These are phyloP conservation scores for Sporothrix brasiliensis DNA, from an alignment of 2,329 filamentous ascomycete species.

Conservation along the genomic window DNA sequence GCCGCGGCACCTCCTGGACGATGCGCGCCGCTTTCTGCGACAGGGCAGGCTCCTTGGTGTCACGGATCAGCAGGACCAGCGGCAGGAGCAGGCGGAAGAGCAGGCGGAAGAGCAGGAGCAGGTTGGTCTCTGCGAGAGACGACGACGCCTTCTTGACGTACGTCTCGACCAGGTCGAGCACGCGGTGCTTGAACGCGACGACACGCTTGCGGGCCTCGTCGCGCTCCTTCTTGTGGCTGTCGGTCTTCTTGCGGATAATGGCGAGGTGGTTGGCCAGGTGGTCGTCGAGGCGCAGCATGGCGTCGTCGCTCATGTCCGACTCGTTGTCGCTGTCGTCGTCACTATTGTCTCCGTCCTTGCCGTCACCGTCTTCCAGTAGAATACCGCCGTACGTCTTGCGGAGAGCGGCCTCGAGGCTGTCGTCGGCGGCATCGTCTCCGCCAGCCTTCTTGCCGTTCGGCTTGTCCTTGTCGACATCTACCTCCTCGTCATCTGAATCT, in stretches of 20 bases:
- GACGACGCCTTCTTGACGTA: slow-evolving; percentile 73
- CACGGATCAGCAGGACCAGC: slow-evolving; percentile 73
- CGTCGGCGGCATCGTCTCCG: not conserved
- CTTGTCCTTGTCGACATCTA: not conserved
- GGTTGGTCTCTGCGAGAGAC: slow-evolving; percentile 34
- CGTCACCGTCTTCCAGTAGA: slow-evolving; percentile 58
- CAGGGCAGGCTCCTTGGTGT: slow-evolving; percentile 75
- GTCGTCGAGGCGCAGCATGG: slow-evolving; percentile 87
- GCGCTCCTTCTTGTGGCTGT: slow-evolving; percentile 77
- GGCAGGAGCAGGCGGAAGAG: slow-evolving; percentile 75
- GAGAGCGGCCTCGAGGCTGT: slow-evolving; percentile 68
- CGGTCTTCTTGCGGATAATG: slow-evolving; percentile 65
- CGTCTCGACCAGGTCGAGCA: slow-evolving; percentile 79
- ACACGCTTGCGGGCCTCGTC: slow-evolving; percentile 87
- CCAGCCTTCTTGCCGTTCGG: slow-evolving; percentile 43
- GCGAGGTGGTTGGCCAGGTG: slow-evolving; percentile 85
- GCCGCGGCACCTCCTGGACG: slow-evolving; percentile 71
- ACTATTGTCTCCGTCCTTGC: slow-evolving; percentile 54
- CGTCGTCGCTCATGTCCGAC: slow-evolving; percentile 89
- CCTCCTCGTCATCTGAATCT: slow-evolving; percentile 45
- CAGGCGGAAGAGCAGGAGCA: slow-evolving; percentile 64
- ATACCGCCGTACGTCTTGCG: slow-evolving; percentile 60
- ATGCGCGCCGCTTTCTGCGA: slow-evolving; percentile 72
- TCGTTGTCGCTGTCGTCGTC: slow-evolving; percentile 59
- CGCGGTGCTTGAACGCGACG: slow-evolving; percentile 91